Conservation (phyloP, 495 filamentous ascomycete genomes). For the Rostrohypoxylon terebratum region DNA sequence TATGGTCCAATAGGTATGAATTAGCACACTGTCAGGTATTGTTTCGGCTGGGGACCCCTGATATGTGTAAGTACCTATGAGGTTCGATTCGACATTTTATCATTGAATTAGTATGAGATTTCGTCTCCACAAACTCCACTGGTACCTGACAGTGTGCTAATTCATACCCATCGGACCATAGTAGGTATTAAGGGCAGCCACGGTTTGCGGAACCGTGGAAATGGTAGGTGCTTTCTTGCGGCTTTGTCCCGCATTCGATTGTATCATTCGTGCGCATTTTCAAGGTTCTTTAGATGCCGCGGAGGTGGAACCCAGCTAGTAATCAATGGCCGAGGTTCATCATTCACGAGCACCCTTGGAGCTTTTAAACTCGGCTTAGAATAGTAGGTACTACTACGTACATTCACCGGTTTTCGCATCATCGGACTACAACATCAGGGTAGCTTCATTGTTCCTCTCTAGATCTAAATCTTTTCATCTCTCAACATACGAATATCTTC, state of each 20-base stretch:
- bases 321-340: conserved; percentile 44
- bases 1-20: too few species aligned
- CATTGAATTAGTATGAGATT: too few species aligned
- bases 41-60: too few species aligned
- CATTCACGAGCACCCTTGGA: conserved; percentile 24
- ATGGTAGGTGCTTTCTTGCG: not conserved
- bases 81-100: too few species aligned
- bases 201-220: not conserved
- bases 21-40: too few species aligned
- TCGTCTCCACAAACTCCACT: too few species aligned
- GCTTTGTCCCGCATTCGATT: conserved; percentile 14
- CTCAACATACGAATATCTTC: not conserved
- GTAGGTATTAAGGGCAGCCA: too few species aligned
- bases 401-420: conserved; percentile 39
- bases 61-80: too few species aligned
- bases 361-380: conserved; percentile 43
- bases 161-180: too few species aligned
- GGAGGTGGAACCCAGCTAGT: conserved; percentile 19
- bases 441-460: conserved; percentile 30
- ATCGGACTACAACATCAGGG: conserved; percentile 40
- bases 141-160: too few species aligned
- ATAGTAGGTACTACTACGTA: too few species aligned
- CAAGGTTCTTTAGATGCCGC: conserved; percentile 34
- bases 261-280: conserved; percentile 32
- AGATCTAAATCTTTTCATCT: conserved; percentile 3